phyloP scores from a whole-genome alignment of 2,329 filamentous ascomycete species.

The Aureobasidium musti region DNA sequence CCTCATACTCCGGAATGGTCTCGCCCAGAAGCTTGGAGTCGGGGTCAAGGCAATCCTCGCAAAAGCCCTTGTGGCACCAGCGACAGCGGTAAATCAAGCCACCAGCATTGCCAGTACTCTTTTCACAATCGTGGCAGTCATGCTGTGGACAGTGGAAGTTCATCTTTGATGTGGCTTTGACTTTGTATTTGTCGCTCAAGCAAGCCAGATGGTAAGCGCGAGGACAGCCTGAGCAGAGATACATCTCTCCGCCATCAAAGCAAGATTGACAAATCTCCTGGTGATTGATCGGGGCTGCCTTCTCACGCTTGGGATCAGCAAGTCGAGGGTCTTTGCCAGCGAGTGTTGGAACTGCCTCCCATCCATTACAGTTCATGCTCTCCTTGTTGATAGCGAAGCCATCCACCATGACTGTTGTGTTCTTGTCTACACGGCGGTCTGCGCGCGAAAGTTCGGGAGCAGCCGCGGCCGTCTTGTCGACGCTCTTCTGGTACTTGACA shows the following conservation, averaged over 20 bases:
- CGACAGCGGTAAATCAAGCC: conserved; percentile 57
- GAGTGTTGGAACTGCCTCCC: conserved; percentile 61
- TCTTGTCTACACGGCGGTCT: conserved; percentile 58
- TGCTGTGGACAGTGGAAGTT: conserved; percentile 59
- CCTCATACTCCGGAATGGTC: conserved; percentile 55
- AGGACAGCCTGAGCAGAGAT: conserved; percentile 56
- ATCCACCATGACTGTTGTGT: conserved; percentile 59
- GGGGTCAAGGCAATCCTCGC: conserved; percentile 60
- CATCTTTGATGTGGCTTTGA: conserved; percentile 47
- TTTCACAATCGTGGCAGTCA: conserved; percentile 55
- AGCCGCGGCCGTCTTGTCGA: conserved; percentile 39
- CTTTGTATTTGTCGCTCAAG: conserved; percentile 46
- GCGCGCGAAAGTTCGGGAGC: conserved; percentile 42
- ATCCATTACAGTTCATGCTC: conserved; percentile 54
- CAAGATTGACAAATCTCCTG: conserved; percentile 58
- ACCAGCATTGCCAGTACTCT: conserved; percentile 53
- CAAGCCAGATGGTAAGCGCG: conserved; percentile 57
- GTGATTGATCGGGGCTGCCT: conserved; percentile 51
- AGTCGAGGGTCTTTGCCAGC: conserved; percentile 58
- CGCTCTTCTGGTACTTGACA: conserved; percentile 52
- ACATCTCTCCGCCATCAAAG: conserved; percentile 52
- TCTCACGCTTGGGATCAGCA: conserved; percentile 53
- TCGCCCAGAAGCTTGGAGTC: conserved; percentile 54
- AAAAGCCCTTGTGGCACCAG: conserved; percentile 58
- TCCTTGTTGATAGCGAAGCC: conserved; percentile 61